These are phyloP conservation scores for Alloteropsis semialata DNA, from an alignment of 176 grass and related monocot species.

Conservation along the genomic window DNA sequence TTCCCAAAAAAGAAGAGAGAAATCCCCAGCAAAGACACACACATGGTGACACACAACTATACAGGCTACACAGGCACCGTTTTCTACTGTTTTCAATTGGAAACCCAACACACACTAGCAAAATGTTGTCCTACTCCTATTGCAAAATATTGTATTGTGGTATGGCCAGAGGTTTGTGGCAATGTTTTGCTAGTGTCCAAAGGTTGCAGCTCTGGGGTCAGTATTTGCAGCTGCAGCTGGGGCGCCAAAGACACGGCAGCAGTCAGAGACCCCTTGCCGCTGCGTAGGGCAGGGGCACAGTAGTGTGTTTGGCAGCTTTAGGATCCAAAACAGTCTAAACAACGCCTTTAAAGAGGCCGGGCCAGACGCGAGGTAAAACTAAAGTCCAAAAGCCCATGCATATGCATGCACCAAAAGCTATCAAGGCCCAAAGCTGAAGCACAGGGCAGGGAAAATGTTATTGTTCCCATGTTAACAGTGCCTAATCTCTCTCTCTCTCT, in stretches of 20 bases:
- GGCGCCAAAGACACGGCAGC: background rate
- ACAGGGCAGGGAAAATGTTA: background rate
- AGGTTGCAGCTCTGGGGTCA: background rate
- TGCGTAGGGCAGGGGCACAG: background rate
- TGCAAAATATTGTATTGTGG: background rate
- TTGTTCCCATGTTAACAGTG: constrained; percentile 5
- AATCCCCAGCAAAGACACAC: background rate
- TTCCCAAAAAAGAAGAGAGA: too few species aligned
- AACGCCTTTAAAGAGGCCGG: constrained; percentile 46
- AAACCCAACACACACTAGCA: background rate
- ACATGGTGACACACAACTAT: background rate
- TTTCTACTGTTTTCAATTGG: background rate
- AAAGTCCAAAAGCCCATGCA: constrained; percentile 12
- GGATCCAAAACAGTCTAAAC: constrained; percentile 42
- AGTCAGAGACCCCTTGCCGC: background rate
- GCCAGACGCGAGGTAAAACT: constrained; percentile 22
- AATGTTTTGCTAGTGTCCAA: background rate
- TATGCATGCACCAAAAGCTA: constrained; percentile 29
- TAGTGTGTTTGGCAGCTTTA: constrained; percentile 23
- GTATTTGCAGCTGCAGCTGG: background rate
- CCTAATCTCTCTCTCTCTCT: background rate
- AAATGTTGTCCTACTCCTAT: background rate
- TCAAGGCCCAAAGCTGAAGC: constrained; percentile 2
- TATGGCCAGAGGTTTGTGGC: background rate
- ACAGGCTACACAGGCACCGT: background rate